Evolutionary conservation across 1,139 yeast genomes (phyloP), one percentile per base, ranked within the genome.

Genomic region (Kluyveromyces marxianus): DNA sequence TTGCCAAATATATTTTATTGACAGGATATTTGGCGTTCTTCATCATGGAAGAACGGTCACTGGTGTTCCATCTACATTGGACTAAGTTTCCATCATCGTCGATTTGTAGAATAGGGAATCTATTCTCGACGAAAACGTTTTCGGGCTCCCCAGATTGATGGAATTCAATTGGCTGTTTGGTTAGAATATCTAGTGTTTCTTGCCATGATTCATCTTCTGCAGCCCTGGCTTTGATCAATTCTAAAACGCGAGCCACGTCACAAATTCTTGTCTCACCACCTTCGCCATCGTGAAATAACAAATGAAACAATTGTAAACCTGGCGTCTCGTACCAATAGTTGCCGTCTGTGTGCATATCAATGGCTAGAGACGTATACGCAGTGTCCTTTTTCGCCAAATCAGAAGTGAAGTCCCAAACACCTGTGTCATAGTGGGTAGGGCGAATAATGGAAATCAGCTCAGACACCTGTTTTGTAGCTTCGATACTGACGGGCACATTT

Each of bases 271-370:
- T 79, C 40, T 81, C 77, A 1, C 90, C 92, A n/a, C 90, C 92
- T 30, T 67, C 66, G 6, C 90, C 90, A 45, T 79, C 83, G 54
- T 68, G 74, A 44, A 53, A 58, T 45, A 83, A 69, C 52, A 83
- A 67, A 59, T 83, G 92, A 68, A 83, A 82, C 48, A 83, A 67
- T 60, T 83, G 90, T 45, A 83, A 68, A 0, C 88, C 89, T 0
- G 90, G 89, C 1, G 89, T 78, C 51, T 83, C 84, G 14, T 81
- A 73, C 86, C 88, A 83, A 59, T 83, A 83, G 2, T 90, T 83
- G 1, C 90, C 90, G 60, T 83, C 90, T 3, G 89, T 82, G 58
- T 83, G 92, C 25, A 78, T 68, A 21, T 79, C 77, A 49, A 83
- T 76, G 53, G 79, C 84, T 50, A 82, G 69, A 57, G 81, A 80